These are phyloP conservation scores for maize (Zea mays) DNA, from an alignment of 176 grass and related monocot species.

Conservation along the genomic window Zm-B73-REFERENCE-NAM-5.0 NC_050105.1:5974001-5974500, in stretches of 20 bases:
- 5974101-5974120: too few relatives aligned
- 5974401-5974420: constrained; percentile 39
- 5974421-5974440: constrained; percentile 19
- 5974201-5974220: too few relatives aligned
- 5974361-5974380: constrained; percentile 41
- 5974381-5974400: constrained; percentile 49
- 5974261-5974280: neutral
- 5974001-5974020: too few relatives aligned
- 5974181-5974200: too few relatives aligned
- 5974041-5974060: too few relatives aligned
- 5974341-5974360: constrained; percentile 31
- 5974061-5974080: too few relatives aligned
- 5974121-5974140: constrained; percentile 28
- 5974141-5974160: too few relatives aligned
- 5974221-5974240: too few relatives aligned
- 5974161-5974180: too few relatives aligned
- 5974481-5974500: constrained; percentile 41
- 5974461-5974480: constrained; percentile 34
- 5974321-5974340: neutral
- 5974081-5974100: too few relatives aligned
- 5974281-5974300: constrained; percentile 3
- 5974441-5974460: constrained; percentile 40
- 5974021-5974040: too few relatives aligned
- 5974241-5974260: constrained; percentile 33
- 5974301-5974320: neutral